phyloP scores from a whole-genome alignment of 75 land plant species.

The Ceratopteris richardii region DNA sequence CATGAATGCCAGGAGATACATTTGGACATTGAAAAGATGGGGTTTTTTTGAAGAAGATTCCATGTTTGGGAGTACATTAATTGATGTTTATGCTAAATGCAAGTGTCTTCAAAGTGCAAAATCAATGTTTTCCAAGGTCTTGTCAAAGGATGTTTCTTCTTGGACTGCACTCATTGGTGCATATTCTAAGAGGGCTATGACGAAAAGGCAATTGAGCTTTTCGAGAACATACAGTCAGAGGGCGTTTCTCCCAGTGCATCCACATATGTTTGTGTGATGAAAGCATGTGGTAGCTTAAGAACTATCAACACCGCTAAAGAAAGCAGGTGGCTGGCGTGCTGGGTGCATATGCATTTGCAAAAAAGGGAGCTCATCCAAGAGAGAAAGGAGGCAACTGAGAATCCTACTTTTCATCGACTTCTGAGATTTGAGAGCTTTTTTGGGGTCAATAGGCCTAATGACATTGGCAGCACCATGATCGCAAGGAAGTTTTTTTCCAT shows the following conservation, averaged over 20 bases:
- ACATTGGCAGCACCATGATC: too few relatives aligned
- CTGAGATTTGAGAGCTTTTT: too few relatives aligned
- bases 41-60: conserved; percentile 7
- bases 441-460: too few relatives aligned
- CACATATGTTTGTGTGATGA: conserved; percentile 12
- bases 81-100: conserved; percentile 16
- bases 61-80: conserved; percentile 6
- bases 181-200: conserved; percentile 10
- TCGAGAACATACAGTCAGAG: conserved; percentile 12
- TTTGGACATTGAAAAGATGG: conserved; percentile 4
- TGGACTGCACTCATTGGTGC: conserved; percentile 37
- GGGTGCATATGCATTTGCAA: too few relatives aligned
- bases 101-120: conserved; percentile 8
- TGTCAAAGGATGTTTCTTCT: conserved; percentile 22
- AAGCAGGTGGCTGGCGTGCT: background rate
- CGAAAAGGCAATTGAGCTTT: conserved; percentile 4
- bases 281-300: conserved; percentile 7
- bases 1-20: conserved; percentile 17
- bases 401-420: too few relatives aligned
- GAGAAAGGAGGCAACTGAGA: too few relatives aligned
- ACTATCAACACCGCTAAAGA: too few relatives aligned
- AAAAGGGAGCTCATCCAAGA: too few relatives aligned
- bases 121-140: conserved; percentile 17
- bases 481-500: too few relatives aligned
- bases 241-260: conserved; percentile 12